phyloP scores from a whole-genome alignment of 129 eudicot genomes.

The Centrapalus pauciflorus region DNA sequence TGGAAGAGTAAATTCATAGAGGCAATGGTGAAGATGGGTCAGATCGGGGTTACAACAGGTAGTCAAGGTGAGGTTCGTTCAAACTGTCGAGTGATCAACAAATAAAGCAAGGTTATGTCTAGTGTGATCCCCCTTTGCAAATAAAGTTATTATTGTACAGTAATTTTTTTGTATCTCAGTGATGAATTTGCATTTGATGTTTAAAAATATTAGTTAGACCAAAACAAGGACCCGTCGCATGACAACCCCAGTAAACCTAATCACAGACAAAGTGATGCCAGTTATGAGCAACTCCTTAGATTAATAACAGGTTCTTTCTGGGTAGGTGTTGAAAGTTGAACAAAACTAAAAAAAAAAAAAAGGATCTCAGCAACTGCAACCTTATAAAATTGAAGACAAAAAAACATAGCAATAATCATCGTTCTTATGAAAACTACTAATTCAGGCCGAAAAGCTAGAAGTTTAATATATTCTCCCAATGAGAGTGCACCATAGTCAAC shows the following conservation, averaged over 20 bases:
- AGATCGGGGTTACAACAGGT: constrained; percentile 56
- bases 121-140: too few species aligned
- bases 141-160: too few species aligned
- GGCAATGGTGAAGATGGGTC: constrained; percentile 87
- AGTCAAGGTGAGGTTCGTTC: constrained; percentile 56
- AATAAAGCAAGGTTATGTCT: too few species aligned
- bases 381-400: neutral
- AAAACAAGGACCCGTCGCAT: too few species aligned
- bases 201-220: too few species aligned
- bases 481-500: constrained; percentile 5
- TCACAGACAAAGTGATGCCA: too few species aligned
- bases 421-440: constrained; percentile 19
- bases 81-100: constrained; percentile 54
- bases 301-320: neutral
- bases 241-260: too few species aligned
- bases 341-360: neutral
- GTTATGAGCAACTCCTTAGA: too few species aligned
- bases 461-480: constrained; percentile 10
- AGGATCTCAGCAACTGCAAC: neutral
- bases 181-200: too few species aligned
- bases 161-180: too few species aligned
- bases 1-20: constrained; percentile 57
- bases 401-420: neutral
- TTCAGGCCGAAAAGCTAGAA: constrained; percentile 4
- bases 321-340: neutral